phyloP scores from a whole-genome alignment of 345 rosid species.

The Corymbia maculata region DNA sequence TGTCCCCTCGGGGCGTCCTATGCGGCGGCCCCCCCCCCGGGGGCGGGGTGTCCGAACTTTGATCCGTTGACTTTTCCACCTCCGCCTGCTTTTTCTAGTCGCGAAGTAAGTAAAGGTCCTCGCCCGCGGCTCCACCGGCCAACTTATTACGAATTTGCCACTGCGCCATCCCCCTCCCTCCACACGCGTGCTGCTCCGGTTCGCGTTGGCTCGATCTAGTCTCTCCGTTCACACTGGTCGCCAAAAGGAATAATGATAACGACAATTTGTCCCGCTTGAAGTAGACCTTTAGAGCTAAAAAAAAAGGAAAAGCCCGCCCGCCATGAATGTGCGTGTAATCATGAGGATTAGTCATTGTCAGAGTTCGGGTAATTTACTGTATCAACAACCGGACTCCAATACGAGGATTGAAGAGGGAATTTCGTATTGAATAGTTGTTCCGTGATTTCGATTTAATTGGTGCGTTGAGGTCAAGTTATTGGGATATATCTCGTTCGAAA shows the following conservation, averaged over 20 bases:
- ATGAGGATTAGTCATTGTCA: not conserved
- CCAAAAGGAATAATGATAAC: not conserved
- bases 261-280: not conserved
- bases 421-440: not conserved
- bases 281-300: not conserved
- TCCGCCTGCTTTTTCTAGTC: not conserved
- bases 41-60: not conserved
- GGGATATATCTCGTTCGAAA: not conserved
- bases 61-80: not conserved
- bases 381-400: not conserved
- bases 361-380: rapidly evolving
- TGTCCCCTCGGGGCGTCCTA: not conserved
- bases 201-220: not conserved
- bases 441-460: not conserved
- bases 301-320: not conserved
- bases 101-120: not conserved
- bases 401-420: too few species aligned
- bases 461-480: rapidly evolving
- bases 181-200: not conserved
- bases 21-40: not conserved
- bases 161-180: not conserved
- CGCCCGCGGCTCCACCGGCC: conserved; percentile 2
- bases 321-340: not conserved
- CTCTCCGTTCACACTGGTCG: not conserved
- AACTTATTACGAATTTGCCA: not conserved